These are phyloP conservation scores for Pyrus hybrid DNA, from an alignment of 331 rosid species.

Conservation along the genomic window DNA sequence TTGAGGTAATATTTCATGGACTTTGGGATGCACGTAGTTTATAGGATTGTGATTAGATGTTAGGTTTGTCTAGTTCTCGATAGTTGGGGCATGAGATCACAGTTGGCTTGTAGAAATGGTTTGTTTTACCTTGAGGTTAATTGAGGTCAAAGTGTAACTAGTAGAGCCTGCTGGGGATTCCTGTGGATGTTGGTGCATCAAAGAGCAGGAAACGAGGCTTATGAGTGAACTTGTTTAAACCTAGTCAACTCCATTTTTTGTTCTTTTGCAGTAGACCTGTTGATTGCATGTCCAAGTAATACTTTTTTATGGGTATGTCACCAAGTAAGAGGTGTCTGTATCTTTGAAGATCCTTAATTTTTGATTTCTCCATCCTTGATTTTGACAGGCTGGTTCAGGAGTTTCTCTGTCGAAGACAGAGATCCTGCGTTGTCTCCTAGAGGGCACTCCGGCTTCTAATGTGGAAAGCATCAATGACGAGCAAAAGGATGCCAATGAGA, in stretches of 20 bases:
- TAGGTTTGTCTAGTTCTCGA: background rate
- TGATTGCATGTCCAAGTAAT: background rate
- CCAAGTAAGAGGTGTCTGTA: background rate
- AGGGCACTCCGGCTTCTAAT: constrained; percentile 66
- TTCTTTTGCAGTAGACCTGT: background rate
- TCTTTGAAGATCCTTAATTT: background rate
- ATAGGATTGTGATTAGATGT: background rate
- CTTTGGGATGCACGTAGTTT: background rate
- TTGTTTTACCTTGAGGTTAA: background rate
- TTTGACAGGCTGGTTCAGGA: constrained; percentile 57
- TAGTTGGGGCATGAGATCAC: background rate
- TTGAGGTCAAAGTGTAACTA: background rate
- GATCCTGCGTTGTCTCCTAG: constrained; percentile 46
- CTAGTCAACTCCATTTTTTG: background rate
- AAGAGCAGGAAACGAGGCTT: background rate
- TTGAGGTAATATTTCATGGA: background rate
- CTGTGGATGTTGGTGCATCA: background rate
- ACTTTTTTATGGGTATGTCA: background rate
- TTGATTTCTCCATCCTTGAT: background rate
- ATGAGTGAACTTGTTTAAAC: background rate
- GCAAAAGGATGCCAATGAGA: constrained; percentile 36
- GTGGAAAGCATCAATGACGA: constrained; percentile 32
- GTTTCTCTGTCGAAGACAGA: constrained; percentile 47
- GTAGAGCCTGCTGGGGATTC: background rate
- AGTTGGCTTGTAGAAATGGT: background rate